Base-by-base conservation (phyloP, 1,284 basidiomycete species). In the Cryptococcus jaspeensis region DNA sequence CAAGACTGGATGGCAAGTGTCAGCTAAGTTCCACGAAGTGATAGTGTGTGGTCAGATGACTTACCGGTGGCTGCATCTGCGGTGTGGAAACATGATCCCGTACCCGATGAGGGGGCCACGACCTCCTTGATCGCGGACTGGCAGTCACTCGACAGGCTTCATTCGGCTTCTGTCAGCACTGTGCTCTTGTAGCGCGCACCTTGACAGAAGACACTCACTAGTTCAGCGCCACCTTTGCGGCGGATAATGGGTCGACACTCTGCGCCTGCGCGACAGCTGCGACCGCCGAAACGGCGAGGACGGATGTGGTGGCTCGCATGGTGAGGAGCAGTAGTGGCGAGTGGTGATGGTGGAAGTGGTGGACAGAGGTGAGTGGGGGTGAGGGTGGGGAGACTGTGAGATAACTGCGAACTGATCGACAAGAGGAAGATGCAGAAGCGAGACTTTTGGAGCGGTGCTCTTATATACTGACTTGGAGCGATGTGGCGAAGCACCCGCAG, bases 1-100 rank as follows among this genome's bases (percentile, higher is more conserved):
- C 43, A 70, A 42, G 46, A 71, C 67, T 55, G 57, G n/a, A 13
- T 12, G 36, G 16, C 16, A 50, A 39, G 5, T 43, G 40, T 55
- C 16, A 45, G 47, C 39, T 15, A 20, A 8, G 25, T 5, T 15
- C 18, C 1, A 12, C 25, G 5, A 25, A 32, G n/a, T n/a, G 5
- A 32, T 32, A 4, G 28, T 32, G 28, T 32, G 28, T 32, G 4
- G 9, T 5, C 5, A 32, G 40, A 42, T 42, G 40, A 46, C 44
- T 22, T 23, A 46, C 44, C 23, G 15, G n/a, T 16, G 9, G n/a
- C n/a, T 9, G 44, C 23, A 25, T 16, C 44, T 5, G 32, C 20
- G 9, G 37, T 38, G 38, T 50, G 25, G 49, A 50, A 37, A 50
- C 49, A 50, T 25, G 37, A 20, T 18, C 36, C 28, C n/a, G 43